phyloP scores from a whole-genome alignment of 306 rosid species.

The Inga leiocalycina region DNA sequence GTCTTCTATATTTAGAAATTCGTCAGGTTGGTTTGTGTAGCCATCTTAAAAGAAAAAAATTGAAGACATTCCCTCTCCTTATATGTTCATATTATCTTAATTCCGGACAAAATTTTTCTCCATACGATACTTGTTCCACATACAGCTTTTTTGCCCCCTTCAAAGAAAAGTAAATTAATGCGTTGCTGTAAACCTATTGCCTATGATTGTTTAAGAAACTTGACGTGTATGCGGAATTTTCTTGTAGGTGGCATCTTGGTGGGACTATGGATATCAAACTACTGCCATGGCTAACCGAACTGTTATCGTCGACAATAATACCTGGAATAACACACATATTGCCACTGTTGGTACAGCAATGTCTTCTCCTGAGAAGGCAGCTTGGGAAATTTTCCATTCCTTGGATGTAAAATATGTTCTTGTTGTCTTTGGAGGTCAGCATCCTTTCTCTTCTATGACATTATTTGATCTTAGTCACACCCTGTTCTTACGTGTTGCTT shows the following conservation, averaged over 20 bases:
- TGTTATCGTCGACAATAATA: conserved; percentile 97
- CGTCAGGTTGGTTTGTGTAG: not conserved
- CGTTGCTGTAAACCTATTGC: not conserved
- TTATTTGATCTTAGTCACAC: conserved; percentile 6
- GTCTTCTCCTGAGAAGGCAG: conserved; percentile 99
- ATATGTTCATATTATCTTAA: not conserved
- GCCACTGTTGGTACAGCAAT: conserved; percentile 99
- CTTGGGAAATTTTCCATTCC: conserved; percentile 98
- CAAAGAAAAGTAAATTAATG: not conserved
- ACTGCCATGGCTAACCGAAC: conserved; percentile 99
- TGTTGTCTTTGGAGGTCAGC: conserved; percentile 96
- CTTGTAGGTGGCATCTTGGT: conserved; percentile 98
- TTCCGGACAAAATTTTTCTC: not conserved
- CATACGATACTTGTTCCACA: not conserved
- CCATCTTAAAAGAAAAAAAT: no score
- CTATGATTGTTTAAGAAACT: not conserved
- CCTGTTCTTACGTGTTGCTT: conserved; percentile 39
- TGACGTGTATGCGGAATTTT: conserved; percentile 27
- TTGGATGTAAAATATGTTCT: conserved; percentile 99
- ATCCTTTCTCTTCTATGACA: conserved; percentile 36
- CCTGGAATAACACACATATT: conserved; percentile 99
- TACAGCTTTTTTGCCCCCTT: not conserved
- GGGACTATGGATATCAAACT: conserved; percentile 99
- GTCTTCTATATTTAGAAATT: not conserved
- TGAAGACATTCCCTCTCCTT: not conserved